Evolutionary conservation across 225 moss, liverwort and hornwort species (phyloP), one percentile per base, ranked within the genome.

Genomic region (Lunularia cruciata): DNA sequence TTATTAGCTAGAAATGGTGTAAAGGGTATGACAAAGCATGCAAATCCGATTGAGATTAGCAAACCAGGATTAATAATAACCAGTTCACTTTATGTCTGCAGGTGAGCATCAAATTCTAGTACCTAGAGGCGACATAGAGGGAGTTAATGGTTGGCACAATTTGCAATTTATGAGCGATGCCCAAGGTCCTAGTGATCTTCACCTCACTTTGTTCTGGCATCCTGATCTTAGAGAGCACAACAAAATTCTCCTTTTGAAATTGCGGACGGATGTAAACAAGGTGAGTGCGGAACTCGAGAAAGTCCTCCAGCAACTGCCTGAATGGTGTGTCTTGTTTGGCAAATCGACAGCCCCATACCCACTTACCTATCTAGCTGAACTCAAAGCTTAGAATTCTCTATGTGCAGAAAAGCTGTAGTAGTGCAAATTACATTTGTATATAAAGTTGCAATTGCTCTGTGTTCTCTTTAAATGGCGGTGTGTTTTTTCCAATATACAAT

Each of bases 341-440:
- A 98, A 93, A 70, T 98, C 98, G 22, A 89, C 89, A 0, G 66
- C 86, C 9, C 98, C 98, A 6, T 98, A 93, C 67, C 40, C 91
- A 9, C 61, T 93, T 57, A 78, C 84, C 10, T 93, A 91, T 75
- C 78, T 96, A 63, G 86, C 90, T 27, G 59, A 83, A 55, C 69
- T 83, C 6, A 83, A 54, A 56, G 71, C 49, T 0, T 67, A 52
- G 49, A 43, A n/a, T n/a, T n/a, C n/a, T n/a, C n/a, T n/a, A n/a
- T n/a, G n/a, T n/a, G n/a, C n/a, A n/a, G n/a, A n/a, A n/a, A n/a
- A n/a, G n/a, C n/a, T n/a, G n/a, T n/a, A n/a, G n/a, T n/a, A n/a
- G n/a, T n/a, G n/a, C n/a, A n/a, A n/a, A n/a, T n/a, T n/a, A n/a
- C n/a, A n/a, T n/a, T n/a, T n/a, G n/a, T n/a, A n/a, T n/a, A n/a